Percentiles rank a stretch among this genome's conserved stretches.
These are phyloP conservation scores for Leccinellum rugosiceps DNA, from an alignment of 768 basidiomycete genomes.

Conservation along the genomic window DNA sequence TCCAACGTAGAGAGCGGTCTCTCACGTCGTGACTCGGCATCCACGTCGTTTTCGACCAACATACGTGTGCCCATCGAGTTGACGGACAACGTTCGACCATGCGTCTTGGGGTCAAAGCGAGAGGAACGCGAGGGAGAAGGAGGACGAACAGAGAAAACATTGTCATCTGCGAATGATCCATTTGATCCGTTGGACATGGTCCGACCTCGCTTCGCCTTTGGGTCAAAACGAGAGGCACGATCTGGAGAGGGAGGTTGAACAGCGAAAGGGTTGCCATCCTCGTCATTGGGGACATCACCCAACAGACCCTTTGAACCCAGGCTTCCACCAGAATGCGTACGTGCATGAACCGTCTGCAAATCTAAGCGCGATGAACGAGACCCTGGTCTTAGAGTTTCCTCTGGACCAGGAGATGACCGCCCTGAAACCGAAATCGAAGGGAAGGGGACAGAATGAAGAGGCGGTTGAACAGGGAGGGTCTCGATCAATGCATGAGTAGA, in stretches of 20 bases:
- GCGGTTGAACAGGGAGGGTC: slow-evolving; percentile 37
- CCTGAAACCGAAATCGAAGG: slow-evolving; percentile 48
- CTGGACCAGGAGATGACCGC: slow-evolving; percentile 48
- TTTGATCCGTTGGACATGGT: slow-evolving; percentile 47
- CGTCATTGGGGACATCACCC: slow-evolving; percentile 36
- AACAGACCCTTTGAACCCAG: slow-evolving; percentile 46
- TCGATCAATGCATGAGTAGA: slow-evolving; percentile 49
- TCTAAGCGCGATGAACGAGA: slow-evolving; percentile 36
- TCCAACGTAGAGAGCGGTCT: slow-evolving; percentile 73
- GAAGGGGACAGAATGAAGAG: slow-evolving; percentile 59
- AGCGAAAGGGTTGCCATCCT: slow-evolving; percentile 33
- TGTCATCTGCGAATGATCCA: slow-evolving; percentile 43
- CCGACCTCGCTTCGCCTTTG: slow-evolving; percentile 37
- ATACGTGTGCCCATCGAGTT: slow-evolving; percentile 65
- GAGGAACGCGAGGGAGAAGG: slow-evolving; percentile 61
- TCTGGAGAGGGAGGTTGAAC: slow-evolving; percentile 37
- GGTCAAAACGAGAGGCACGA: slow-evolving; percentile 43
- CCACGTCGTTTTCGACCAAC: slow-evolving; percentile 53
- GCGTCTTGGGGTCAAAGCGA: slow-evolving; percentile 80
- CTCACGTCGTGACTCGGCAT: slow-evolving; percentile 37
- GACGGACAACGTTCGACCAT: slow-evolving; percentile 59
- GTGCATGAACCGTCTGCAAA: slow-evolving; percentile 35
- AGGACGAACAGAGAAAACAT: slow-evolving; percentile 67
- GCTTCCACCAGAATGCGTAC: slow-evolving; percentile 51
- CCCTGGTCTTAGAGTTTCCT: slow-evolving; percentile 34